Conservation (phyloP, 2,329 filamentous ascomycete species). For the Colletotrichum tabaci region DNA sequence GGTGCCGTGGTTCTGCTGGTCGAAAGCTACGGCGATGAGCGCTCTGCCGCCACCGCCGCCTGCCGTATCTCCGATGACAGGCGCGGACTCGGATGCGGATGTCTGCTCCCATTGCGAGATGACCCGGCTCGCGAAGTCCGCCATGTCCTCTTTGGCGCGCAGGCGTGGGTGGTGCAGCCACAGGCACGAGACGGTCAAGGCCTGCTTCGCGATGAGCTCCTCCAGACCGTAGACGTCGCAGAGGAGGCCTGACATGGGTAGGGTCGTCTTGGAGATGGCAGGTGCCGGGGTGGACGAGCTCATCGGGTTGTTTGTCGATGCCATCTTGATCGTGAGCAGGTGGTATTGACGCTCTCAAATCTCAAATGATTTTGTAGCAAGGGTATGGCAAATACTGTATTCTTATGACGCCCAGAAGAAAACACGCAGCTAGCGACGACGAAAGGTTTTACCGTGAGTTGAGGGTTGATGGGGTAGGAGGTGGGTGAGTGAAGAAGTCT, state of each 20-base stretch:
- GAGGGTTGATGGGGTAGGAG: background rate
- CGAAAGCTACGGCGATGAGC: slow-evolving; percentile 87
- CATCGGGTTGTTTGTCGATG: slow-evolving; percentile 44
- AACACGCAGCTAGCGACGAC: background rate
- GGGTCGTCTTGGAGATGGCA: slow-evolving; percentile 73
- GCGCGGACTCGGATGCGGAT: slow-evolving; percentile 40
- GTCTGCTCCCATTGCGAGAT: slow-evolving; percentile 74
- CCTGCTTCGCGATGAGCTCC: slow-evolving; percentile 69
- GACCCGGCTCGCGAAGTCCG: slow-evolving; percentile 77
- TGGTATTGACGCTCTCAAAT: background rate
- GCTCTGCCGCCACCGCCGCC: slow-evolving; percentile 58
- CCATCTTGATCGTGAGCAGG: slow-evolving; percentile 46
- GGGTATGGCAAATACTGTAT: background rate
- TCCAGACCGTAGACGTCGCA: slow-evolving; percentile 86
- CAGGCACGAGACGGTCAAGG: slow-evolving; percentile 78
- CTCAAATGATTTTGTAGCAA: background rate
- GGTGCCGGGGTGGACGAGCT: slow-evolving; percentile 55
- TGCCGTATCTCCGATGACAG: background rate
- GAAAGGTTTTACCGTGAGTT: background rate
- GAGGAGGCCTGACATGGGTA: slow-evolving; percentile 83
- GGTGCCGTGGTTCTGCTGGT: slow-evolving; percentile 93
- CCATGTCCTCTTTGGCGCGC: slow-evolving; percentile 81
- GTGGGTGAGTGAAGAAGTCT: background rate
- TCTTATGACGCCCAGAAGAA: background rate
- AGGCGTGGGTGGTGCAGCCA: slow-evolving; percentile 92